These are phyloP conservation scores for Papiliotrema terrestris DNA, from an alignment of 1,284 basidiomycete genomes.

Conservation along the genomic window DNA sequence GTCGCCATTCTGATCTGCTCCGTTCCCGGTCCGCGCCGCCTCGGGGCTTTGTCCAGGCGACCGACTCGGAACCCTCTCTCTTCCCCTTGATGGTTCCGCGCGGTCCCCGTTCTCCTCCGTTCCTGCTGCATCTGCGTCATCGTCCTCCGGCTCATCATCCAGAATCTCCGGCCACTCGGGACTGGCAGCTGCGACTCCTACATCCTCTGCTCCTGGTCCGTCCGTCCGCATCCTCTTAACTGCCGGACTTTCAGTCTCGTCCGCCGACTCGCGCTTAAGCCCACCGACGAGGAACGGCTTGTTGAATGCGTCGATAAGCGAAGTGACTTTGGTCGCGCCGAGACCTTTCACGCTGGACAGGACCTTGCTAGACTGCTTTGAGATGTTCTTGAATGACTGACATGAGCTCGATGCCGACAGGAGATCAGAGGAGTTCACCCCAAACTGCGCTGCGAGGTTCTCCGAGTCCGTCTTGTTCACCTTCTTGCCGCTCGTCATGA, in stretches of 20 bases:
- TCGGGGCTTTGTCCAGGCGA: constrained; percentile 30
- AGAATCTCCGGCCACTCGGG: constrained; percentile 29
- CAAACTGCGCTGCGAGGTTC: constrained; percentile 86
- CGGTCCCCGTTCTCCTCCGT: too few species aligned
- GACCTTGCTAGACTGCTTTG: constrained; percentile 66
- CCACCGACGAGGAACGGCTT: constrained; percentile 50
- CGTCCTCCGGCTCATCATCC: constrained; percentile 12
- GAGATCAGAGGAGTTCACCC: constrained; percentile 59
- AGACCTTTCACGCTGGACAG: constrained; percentile 85
- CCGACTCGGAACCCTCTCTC: constrained; percentile 15
- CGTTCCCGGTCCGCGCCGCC: neutral
- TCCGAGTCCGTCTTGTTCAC: constrained; percentile 98
- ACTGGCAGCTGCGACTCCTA: constrained; percentile 10
- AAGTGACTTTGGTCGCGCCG: constrained; percentile 86
- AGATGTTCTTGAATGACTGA: constrained; percentile 75
- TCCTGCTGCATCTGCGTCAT: too few species aligned
- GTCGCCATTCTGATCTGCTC: too few species aligned
- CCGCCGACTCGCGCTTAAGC: constrained; percentile 7
- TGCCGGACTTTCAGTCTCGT: neutral
- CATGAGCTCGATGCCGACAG: neutral
- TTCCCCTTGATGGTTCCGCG: neutral
- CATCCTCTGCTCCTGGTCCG: neutral
- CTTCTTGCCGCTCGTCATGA: constrained; percentile 83
- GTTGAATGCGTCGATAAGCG: constrained; percentile 54
- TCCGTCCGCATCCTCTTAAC: neutral